A percentile compares a stretch with the other conserved stretches of the same genome.
phyloP scores from a whole-genome alignment of 768 basidiomycete genomes.

The Termitomyces sp. region DNA sequence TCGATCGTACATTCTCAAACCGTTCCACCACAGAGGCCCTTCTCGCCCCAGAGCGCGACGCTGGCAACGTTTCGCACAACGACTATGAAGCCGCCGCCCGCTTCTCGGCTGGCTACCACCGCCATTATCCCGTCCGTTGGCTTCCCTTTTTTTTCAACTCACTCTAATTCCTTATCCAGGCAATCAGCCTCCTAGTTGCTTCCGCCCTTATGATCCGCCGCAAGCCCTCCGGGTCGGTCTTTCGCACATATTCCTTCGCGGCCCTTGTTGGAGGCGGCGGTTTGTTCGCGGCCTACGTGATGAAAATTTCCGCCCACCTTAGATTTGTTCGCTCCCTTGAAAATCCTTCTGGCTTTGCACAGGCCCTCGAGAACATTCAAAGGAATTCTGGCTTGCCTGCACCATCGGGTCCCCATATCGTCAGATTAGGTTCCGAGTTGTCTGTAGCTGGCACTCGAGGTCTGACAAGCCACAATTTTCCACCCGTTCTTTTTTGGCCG shows the following conservation, averaged over 20 bases:
- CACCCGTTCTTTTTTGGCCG: neutral
- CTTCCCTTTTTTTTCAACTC: neutral
- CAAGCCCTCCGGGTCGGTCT: slow-evolving; percentile 17
- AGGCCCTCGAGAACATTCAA: slow-evolving; percentile 39
- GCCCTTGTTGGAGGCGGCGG: no score
- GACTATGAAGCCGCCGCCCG: slow-evolving; percentile 52
- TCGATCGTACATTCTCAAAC: slow-evolving; percentile 38
- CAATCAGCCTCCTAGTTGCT: slow-evolving; percentile 7
- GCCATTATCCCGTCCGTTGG: slow-evolving; percentile 30
- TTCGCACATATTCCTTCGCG: slow-evolving; percentile 14
- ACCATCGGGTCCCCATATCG: slow-evolving; percentile 22
- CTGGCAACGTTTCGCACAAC: slow-evolving; percentile 40
- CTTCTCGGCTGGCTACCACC: slow-evolving; percentile 47
- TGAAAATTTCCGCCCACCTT: slow-evolving; percentile 25
- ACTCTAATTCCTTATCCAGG: slow-evolving; percentile 5
- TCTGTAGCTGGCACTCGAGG: no score
- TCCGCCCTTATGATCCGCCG: slow-evolving; percentile 17
- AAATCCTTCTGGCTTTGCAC: slow-evolving; percentile 33
- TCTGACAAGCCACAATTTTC: neutral
- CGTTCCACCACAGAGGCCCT: slow-evolving; percentile 37
- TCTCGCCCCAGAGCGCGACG: slow-evolving; percentile 46
- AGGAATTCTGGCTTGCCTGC: slow-evolving; percentile 31
- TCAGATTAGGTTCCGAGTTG: slow-evolving; percentile 17
- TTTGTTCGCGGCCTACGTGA: slow-evolving; percentile 23
- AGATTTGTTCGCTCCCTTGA: slow-evolving; percentile 32